Conservation (phyloP, 2,329 filamentous ascomycete genomes). For the Hirsutella minnesotensis region DNA sequence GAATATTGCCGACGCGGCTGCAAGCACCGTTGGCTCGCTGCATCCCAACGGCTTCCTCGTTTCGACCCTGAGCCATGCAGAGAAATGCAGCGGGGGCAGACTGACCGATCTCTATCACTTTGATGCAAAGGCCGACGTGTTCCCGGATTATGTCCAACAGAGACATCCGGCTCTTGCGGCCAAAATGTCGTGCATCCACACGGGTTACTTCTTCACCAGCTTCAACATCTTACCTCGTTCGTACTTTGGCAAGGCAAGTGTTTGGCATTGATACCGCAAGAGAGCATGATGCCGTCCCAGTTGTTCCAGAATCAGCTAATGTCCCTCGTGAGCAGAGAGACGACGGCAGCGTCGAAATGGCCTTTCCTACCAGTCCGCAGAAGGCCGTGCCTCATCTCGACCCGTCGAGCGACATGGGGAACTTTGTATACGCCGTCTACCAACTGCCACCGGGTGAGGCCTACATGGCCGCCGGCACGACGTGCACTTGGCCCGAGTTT, state of each 20-base stretch:
- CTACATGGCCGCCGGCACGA: slow-evolving; percentile 36
- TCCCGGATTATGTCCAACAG: slow-evolving; percentile 30
- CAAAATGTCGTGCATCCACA: slow-evolving; percentile 41
- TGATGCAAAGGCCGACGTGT: slow-evolving; percentile 40
- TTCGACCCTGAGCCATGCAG: slow-evolving; percentile 38
- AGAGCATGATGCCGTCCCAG: too few relatives aligned
- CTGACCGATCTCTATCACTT: slow-evolving; percentile 39
- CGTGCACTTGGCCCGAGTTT: slow-evolving; percentile 33
- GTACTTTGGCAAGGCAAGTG: slow-evolving; percentile 32
- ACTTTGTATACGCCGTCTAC: slow-evolving; percentile 34
- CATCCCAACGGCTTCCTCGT: slow-evolving; percentile 36
- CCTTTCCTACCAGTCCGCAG: slow-evolving; percentile 29
- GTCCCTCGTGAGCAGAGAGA: slow-evolving; percentile 15
- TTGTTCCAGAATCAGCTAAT: too few relatives aligned
- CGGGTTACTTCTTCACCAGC: slow-evolving; percentile 35
- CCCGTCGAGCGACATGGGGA: slow-evolving; percentile 33
- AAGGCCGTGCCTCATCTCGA: slow-evolving; percentile 30
- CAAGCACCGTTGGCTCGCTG: slow-evolving; percentile 24
- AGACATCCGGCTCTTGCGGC: slow-evolving; percentile 29
- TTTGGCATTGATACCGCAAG: too few relatives aligned
- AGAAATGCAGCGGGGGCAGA: slow-evolving; percentile 30
- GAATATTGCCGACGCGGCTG: slow-evolving; percentile 44
- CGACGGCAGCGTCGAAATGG: slow-evolving; percentile 33
- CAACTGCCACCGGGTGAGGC: slow-evolving; percentile 35
- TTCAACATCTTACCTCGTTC: slow-evolving; percentile 31